Evolutionary conservation across 1,284 basidiomycete genomes (phyloP).

Genomic region (Schizophyllum amplum): DNA sequence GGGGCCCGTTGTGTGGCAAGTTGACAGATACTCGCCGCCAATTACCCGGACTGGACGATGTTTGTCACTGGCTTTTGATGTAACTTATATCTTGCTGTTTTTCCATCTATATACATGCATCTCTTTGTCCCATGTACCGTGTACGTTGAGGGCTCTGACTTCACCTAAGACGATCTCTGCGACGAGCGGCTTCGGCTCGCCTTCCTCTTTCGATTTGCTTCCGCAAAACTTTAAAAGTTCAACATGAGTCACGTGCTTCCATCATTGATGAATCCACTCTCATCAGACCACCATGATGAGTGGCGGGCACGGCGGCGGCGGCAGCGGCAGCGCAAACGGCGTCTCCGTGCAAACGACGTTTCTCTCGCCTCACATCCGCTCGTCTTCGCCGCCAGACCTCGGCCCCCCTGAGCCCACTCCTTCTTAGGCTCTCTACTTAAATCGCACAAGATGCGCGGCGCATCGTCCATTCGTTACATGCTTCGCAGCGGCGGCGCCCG

Average conservation of each 20-base stretch:
- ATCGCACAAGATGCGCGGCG: neutral
- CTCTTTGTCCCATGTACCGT: neutral
- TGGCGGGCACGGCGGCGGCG: neutral
- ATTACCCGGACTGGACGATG: neutral
- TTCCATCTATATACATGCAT: neutral
- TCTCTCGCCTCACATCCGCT: neutral
- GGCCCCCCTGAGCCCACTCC: neutral
- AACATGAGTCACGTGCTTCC: neutral
- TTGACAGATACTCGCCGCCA: too few relatives aligned
- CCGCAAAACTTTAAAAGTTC: neutral
- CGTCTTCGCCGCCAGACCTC: neutral
- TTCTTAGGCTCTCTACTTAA: neutral
- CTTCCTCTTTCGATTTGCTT: neutral
- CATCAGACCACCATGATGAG: neutral
- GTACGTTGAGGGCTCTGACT: too few relatives aligned
- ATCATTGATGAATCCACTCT: neutral
- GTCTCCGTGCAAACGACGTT: neutral
- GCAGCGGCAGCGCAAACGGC: neutral
- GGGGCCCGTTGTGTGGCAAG: too few relatives aligned
- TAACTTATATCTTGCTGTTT: neutral
- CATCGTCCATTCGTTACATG: neutral
- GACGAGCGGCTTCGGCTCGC: too few relatives aligned
- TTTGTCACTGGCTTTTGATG: too few relatives aligned
- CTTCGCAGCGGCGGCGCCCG: neutral
- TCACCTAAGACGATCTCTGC: too few relatives aligned